These are phyloP conservation scores for Cytospora chrysosperma DNA, from an alignment of 2,329 filamentous ascomycete genomes.

Conservation along the genomic window DNA sequence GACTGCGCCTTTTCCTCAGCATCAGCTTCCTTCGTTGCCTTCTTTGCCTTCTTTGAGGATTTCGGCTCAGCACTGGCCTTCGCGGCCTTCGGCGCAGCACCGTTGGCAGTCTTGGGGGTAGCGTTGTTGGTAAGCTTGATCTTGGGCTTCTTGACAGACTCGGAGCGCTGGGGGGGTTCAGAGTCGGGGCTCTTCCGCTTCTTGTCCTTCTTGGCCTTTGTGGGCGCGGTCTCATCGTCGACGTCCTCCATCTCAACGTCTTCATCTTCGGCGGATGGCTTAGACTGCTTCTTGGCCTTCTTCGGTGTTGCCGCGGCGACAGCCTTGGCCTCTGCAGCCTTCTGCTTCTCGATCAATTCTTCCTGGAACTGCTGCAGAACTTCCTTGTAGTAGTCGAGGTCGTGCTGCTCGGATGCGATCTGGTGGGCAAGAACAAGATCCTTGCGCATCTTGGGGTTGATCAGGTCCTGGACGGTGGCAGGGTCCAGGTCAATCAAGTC, in stretches of 20 bases:
- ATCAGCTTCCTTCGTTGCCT: slow-evolving; percentile 54
- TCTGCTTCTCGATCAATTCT: slow-evolving; percentile 59
- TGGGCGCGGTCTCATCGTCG: slow-evolving; percentile 47
- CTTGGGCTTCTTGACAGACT: slow-evolving; percentile 67
- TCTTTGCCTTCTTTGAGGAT: slow-evolving; percentile 47
- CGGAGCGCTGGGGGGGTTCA: slow-evolving; percentile 59
- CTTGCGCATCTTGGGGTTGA: slow-evolving; percentile 79
- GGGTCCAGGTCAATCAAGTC: slow-evolving; percentile 76
- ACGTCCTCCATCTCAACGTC: slow-evolving; percentile 43
- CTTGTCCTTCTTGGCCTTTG: slow-evolving; percentile 57
- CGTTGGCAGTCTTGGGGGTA: slow-evolving; percentile 69
- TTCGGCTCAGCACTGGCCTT: slow-evolving; percentile 56
- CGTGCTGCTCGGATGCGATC: slow-evolving; percentile 75
- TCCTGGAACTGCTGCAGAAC: slow-evolving; percentile 71
- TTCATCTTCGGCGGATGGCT: slow-evolving; percentile 26
- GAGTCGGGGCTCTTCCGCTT: slow-evolving; percentile 82
- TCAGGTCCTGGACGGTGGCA: slow-evolving; percentile 65
- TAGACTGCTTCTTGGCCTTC: slow-evolving; percentile 49
- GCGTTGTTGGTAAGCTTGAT: slow-evolving; percentile 64
- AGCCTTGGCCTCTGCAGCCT: slow-evolving; percentile 47
- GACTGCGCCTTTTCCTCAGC: slow-evolving; percentile 45
- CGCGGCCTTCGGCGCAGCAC: slow-evolving; percentile 53
- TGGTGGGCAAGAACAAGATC: slow-evolving; percentile 74
- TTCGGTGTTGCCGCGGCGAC: slow-evolving; percentile 39
- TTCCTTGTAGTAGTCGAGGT: slow-evolving; percentile 79